A percentile compares a stretch with the other conserved stretches of the same genome.
Evolutionary conservation across 1,139 yeast genomes (phyloP).

Genomic region (Sugiyamaella novakii): DNA sequence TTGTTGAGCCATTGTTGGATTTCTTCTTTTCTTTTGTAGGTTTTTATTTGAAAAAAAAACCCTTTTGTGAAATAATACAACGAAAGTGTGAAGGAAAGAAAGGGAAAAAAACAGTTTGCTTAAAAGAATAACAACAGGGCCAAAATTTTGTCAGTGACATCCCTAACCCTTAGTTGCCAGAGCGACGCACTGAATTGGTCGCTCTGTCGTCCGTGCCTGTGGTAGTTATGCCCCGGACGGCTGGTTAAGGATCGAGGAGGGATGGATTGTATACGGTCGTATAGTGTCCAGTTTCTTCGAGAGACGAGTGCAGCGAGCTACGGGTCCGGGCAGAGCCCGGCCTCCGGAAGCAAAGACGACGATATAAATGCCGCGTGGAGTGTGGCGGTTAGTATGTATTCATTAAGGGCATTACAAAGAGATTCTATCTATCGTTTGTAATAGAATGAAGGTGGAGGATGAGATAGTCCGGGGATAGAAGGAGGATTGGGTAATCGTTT

Average conservation of each 20-base stretch:
- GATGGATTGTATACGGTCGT: too few species aligned
- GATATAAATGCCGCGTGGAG: too few species aligned
- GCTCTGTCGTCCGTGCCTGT: background rate
- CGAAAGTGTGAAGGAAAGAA: conserved; percentile 12
- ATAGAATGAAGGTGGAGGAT: conserved; percentile 34
- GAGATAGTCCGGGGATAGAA: conserved; percentile 30
- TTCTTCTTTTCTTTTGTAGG: background rate
- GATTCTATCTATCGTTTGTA: conserved; percentile 2
- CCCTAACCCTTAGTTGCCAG: conserved; percentile 14
- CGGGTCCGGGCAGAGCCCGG: background rate
- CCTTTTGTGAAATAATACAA: conserved; percentile 8
- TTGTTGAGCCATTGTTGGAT: conserved; percentile 58
- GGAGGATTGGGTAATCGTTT: conserved; percentile 32
- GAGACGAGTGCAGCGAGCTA: background rate
- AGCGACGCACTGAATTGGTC: background rate
- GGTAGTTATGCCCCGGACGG: background rate
- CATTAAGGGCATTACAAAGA: background rate
- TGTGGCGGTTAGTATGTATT: too few species aligned
- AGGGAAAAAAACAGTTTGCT: conserved; percentile 14
- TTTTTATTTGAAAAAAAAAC: background rate
- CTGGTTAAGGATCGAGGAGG: too few species aligned
- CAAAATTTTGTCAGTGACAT: conserved; percentile 14
- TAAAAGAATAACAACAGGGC: conserved; percentile 15
- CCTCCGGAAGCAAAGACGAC: background rate
- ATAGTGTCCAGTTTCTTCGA: background rate